Conservation (phyloP, 108 stramenopile species). For the Fragilaria crotonensis region DNA sequence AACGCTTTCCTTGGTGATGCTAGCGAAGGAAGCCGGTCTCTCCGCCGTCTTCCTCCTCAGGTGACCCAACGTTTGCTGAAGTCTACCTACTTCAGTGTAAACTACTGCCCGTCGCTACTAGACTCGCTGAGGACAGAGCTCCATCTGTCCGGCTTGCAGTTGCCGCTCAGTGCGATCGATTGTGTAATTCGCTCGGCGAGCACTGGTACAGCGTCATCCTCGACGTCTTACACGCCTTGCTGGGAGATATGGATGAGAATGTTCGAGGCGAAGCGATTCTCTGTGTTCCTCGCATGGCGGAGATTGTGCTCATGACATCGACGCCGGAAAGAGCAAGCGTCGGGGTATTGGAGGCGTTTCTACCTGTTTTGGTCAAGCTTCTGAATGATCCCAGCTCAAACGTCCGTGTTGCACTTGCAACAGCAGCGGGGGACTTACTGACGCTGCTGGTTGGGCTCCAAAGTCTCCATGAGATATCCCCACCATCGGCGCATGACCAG, state of each 20-base stretch:
- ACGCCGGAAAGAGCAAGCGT: slow-evolving; percentile 14
- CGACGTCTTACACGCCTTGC: slow-evolving; percentile 72
- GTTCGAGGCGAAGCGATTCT: slow-evolving; percentile 80
- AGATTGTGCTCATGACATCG: slow-evolving; percentile 43
- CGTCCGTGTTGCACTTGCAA: slow-evolving; percentile 73
- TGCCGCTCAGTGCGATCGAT: slow-evolving; percentile 82
- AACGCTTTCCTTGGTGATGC: slow-evolving; percentile 87
- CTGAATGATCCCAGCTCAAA: slow-evolving; percentile 60
- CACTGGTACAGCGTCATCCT: slow-evolving; percentile 89
- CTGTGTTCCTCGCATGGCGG: slow-evolving; percentile 79
- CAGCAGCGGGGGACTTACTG: slow-evolving; percentile 76
- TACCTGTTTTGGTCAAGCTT: slow-evolving; percentile 72
- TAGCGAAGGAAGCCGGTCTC: slow-evolving; percentile 72
- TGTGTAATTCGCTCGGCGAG: slow-evolving; percentile 77
- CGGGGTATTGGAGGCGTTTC: slow-evolving; percentile 63
- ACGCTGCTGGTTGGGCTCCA: slow-evolving; percentile 73
- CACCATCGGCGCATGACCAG: slow-evolving; percentile 7
- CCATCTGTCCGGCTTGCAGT: slow-evolving; percentile 78
- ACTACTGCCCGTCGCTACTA: slow-evolving; percentile 79
- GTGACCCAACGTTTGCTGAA: slow-evolving; percentile 80
- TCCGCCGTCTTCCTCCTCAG: slow-evolving; percentile 70
- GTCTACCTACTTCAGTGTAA: slow-evolving; percentile 88
- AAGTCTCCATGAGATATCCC: slow-evolving; percentile 24
- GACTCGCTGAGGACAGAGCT: slow-evolving; percentile 78
- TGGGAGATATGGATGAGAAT: slow-evolving; percentile 72